These are phyloP conservation scores for Bryoglossum gracile DNA, from an alignment of 495 filamentous ascomycete genomes.

Conservation along the genomic window DNA sequence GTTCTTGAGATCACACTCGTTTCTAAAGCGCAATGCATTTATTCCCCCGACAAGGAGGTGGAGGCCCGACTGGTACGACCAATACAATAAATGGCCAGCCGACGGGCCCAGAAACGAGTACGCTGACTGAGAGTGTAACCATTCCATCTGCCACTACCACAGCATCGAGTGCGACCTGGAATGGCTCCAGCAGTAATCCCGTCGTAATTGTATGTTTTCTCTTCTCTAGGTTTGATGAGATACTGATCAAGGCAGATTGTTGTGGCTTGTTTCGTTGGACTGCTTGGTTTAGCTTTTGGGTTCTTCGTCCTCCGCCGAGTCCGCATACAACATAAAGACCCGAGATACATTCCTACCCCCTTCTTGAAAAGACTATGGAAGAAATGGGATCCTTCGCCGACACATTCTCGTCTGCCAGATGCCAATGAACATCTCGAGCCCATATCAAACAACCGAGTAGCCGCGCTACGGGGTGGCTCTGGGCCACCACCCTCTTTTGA, in stretches of 20 bases:
- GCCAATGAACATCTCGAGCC: constrained; percentile 24
- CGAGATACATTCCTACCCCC: constrained; percentile 50
- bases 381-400: constrained; percentile 44
- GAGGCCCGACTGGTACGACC: not conserved
- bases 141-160: not conserved
- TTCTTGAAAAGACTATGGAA: constrained; percentile 55
- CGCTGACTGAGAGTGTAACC: not conserved
- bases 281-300: constrained; percentile 34
- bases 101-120: not conserved
- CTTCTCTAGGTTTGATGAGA: not conserved
- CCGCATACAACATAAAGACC: constrained; percentile 36
- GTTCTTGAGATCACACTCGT: constrained; percentile 6
- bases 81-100: not conserved
- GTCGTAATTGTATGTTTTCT: not conserved
- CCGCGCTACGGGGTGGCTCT: constrained; percentile 9
- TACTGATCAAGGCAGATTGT: constrained; percentile 19
- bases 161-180: not conserved
- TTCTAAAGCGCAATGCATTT: constrained; percentile 5
- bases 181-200: not conserved
- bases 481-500: constrained; percentile 12
- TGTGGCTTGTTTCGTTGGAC: constrained; percentile 33
- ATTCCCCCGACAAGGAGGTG: constrained; percentile 4
- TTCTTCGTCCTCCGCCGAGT: constrained; percentile 43
- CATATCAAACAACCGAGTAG: constrained; percentile 8
- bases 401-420: constrained; percentile 16